Conservation (phyloP, 805 yeast genomes). For the Teunomyces stri region DNA sequence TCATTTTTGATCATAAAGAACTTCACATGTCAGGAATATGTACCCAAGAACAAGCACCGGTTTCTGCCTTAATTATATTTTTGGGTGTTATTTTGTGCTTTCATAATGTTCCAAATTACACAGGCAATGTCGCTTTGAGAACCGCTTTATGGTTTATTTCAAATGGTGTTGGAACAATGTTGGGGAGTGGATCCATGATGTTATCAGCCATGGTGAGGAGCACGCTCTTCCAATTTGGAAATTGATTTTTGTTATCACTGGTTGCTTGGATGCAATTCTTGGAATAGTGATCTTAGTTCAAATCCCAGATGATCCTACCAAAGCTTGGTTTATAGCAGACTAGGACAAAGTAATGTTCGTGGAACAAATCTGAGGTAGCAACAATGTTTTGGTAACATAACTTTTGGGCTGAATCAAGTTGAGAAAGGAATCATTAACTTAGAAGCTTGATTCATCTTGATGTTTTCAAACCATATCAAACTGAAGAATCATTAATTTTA, state of each 20-base stretch:
- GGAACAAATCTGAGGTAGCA: constrained; percentile 48
- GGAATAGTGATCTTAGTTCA: constrained; percentile 48
- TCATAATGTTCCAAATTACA: constrained; percentile 49
- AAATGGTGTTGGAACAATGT: constrained; percentile 37
- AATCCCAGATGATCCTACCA: constrained; percentile 54
- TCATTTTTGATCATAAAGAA: constrained; percentile 33
- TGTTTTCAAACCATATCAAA: constrained; percentile 33
- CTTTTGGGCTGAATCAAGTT: constrained; percentile 36
- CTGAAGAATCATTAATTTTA: constrained; percentile 31
- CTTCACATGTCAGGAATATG: constrained; percentile 43
- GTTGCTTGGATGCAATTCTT: constrained; percentile 52
- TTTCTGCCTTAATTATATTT: constrained; percentile 44
- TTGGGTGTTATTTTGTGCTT: constrained; percentile 63
- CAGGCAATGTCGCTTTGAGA: constrained; percentile 38
- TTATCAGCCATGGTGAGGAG: constrained; percentile 29
- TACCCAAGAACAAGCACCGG: constrained; percentile 47
- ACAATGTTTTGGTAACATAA: constrained; percentile 43
- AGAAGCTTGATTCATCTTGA: constrained; percentile 34
- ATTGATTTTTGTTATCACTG: constrained; percentile 56
- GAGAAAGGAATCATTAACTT: constrained; percentile 34
- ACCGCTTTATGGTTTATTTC: constrained; percentile 37
- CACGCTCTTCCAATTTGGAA: constrained; percentile 57
- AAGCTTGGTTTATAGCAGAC: constrained; percentile 23
- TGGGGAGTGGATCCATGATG: constrained; percentile 42
- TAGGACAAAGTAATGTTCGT: constrained; percentile 37